Base-by-base conservation (phyloP, 495 filamentous ascomycete species). In the Pseudotulostoma volvatum region DNA sequence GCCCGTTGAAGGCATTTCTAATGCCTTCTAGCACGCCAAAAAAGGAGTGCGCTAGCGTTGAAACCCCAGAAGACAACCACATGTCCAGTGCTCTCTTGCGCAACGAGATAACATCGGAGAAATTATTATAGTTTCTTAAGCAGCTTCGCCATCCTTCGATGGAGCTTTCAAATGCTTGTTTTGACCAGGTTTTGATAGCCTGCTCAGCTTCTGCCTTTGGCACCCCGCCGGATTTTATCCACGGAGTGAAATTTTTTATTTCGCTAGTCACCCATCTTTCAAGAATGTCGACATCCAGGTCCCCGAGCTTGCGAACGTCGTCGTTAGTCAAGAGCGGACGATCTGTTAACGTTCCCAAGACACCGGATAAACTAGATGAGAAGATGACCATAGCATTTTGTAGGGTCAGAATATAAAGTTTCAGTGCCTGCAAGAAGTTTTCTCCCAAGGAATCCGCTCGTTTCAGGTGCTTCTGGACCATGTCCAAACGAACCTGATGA, bases 181-280 rank as follows among this genome's bases (percentile, higher is more conserved):
- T 68, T 0, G 84, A 81, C 92, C 90, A 97, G 31, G 61, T 56
- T 28, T 68, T 70, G 15, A 90, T 70, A 36, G 73, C 68, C 35
- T 76, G 70, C 18, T 71, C 65, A 0, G 77, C 77, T 41, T 84
- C 71, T 13, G 60, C 44, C 17, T 69, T 70, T 17, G 75, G 71
- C 18, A 93, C 53, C 44, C 92, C 84, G 40, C 87, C 85, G 44
- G 92, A 71, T 20, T 84, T 76, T 34, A 93, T 81, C 63, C 84
- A 94, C 0, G 90, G 92, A 0, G 77, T 92, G 56, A 92, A 96
- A 36, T 79, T 81, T 20, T 69, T 70, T 20, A 95, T 79, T 36
- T 93, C 84, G 9, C 84, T 74, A 4, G 81, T 71, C 28, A 92
- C 76, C 83, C 84, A 95, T 30, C 71, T 67, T 37, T 74, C 76